A percentile compares a stretch with the other conserved stretches of the same genome.
Conservation (phyloP, 352 stramenopile genomes). For the Halophytophthora batemanensis region DNA sequence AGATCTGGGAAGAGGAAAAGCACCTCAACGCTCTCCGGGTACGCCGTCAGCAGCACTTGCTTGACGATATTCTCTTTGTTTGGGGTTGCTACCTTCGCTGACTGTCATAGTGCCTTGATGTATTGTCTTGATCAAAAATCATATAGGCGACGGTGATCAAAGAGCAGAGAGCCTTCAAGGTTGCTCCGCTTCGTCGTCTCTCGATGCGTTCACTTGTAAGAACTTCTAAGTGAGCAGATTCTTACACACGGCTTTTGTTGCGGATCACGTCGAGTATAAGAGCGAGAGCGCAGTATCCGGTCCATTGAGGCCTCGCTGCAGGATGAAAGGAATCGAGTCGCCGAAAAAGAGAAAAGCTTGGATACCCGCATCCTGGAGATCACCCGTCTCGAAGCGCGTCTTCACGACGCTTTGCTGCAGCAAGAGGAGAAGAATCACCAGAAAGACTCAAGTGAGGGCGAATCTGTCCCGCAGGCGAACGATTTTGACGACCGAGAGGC, state of each 20-base stretch:
- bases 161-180: slow-evolving; percentile 35
- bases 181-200: slow-evolving; percentile 2
- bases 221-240: not conserved
- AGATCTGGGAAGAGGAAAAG: slow-evolving; percentile 26
- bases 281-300: slow-evolving; percentile 31
- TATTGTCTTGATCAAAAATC: not conserved
- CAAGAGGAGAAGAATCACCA: slow-evolving; percentile 1
- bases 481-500: slow-evolving; percentile 19
- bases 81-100: not conserved
- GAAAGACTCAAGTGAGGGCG: slow-evolving; percentile 2
- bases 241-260: not conserved
- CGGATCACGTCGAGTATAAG: slow-evolving; percentile 10
- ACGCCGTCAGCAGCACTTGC: not conserved
- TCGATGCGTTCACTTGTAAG: not conserved
- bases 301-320: slow-evolving; percentile 31
- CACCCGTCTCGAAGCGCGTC: slow-evolving; percentile 34
- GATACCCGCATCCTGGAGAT: slow-evolving; percentile 40
- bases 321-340: slow-evolving; percentile 26
- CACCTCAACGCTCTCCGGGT: slow-evolving; percentile 34
- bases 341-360: slow-evolving; percentile 31
- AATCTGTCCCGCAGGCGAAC: slow-evolving; percentile 3
- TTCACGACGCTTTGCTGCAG: slow-evolving; percentile 37
- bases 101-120: not conserved
- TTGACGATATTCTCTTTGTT: not conserved
- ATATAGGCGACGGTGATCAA: slow-evolving; percentile 23